Evolutionary conservation across 2,329 filamentous ascomycete genomes (phyloP), one percentile per base, ranked within the genome.

Genomic region (Scedosporium apiospermum): DNA sequence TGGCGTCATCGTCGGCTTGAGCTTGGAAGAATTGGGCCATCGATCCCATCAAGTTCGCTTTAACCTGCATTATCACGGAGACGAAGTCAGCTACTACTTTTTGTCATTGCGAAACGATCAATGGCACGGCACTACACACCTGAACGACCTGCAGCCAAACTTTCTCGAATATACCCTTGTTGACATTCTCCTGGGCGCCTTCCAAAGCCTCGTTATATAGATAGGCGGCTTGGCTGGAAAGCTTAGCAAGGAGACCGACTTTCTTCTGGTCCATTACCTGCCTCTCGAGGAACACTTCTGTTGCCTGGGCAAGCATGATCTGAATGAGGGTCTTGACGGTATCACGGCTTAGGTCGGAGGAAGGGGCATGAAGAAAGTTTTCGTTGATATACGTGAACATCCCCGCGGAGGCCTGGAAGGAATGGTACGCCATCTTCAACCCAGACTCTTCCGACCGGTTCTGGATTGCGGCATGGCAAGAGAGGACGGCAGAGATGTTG

Each of bases 351-450:
- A 99, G 77, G 71, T 99, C 95, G n/a, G 91, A 93, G 7, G 93
- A 97, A 0, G 96, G 95, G 1, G 95, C 95, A 71, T 99, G 95
- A 42, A 99, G 80, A 73, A 99, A 99, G 77, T 99, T 99, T 77
- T 99, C 95, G 76, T 99, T 99, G 78, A 99, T 99, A 71, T 99
- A 99, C 61, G 93, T 98, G 75, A 98, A 99, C 95, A 99, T 99
- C 78, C 95, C 95, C 9, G 95, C 95, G 6, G 93, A 93, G 49
- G 95, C 95, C 75, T 99, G 95, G 78, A 98, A 98, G 21, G 93
- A 97, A 75, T 99, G 93, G 73, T 98, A 99, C 18, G 95, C 91
- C 14, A 92, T 93, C 78, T 99, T 99, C 72, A 98, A 84, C 41
- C 93, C 93, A 5, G 89, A 84, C 71, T 99, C 95, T 72, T 98